These are phyloP conservation scores for Triticum dicoccoides DNA, from an alignment of 176 grass and related monocot species.

Conservation along the genomic window DNA sequence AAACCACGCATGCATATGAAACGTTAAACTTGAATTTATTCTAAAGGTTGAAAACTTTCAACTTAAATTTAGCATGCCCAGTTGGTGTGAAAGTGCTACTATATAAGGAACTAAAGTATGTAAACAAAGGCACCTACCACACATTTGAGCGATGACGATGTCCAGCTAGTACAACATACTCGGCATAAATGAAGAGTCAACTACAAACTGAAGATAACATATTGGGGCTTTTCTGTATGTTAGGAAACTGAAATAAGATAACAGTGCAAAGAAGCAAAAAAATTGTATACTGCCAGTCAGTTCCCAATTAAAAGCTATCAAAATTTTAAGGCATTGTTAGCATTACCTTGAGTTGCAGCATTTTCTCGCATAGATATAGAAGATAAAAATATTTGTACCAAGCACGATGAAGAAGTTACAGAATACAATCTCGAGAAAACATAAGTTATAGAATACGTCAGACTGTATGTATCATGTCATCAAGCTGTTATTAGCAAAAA, in stretches of 20 bases:
- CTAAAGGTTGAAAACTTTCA: too few species aligned
- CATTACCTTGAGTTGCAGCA: not conserved
- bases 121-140: slow-evolving; percentile 52
- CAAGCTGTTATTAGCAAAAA: not conserved
- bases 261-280: not conserved
- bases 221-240: not conserved
- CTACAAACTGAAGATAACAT: slow-evolving; percentile 31
- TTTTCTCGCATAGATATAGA: not conserved
- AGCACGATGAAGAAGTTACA: not conserved
- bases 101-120: not conserved
- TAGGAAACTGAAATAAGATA: not conserved
- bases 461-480: not conserved
- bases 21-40: not conserved
- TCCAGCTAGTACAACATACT: slow-evolving; percentile 51
- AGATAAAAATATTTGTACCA: not conserved
- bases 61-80: not conserved
- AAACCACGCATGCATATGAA: not conserved
- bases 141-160: slow-evolving; percentile 51
- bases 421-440: not conserved
- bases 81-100: not conserved
- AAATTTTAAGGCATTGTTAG: not conserved
- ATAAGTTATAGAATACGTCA: not conserved
- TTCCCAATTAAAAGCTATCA: not conserved
- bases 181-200: slow-evolving; percentile 97
- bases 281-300: not conserved